Evolutionary conservation across 2,329 filamentous ascomycete genomes (phyloP), one percentile per base, ranked within the genome.

Genomic region (Ophiostoma ips): DNA sequence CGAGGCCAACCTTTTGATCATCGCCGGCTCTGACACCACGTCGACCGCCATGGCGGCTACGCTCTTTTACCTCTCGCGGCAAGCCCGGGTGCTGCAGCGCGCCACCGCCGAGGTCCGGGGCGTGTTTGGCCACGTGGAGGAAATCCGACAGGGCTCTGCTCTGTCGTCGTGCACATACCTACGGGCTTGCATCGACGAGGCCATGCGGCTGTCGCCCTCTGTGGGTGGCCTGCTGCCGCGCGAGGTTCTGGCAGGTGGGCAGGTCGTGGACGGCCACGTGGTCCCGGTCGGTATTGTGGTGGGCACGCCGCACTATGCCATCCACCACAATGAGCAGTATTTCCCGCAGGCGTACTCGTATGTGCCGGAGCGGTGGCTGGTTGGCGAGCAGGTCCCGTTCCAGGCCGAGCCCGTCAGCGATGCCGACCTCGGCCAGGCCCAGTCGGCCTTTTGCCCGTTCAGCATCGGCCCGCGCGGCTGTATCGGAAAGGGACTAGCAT

Each of bases 401-500:
- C 19, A 9, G 62, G 59, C 28, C 52, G 48, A 15, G 50, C 57
- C 61, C 30, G 70, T 71, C 1, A 72, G 66, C 5, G 71, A 73
- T 51, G 69, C 71, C 2, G 73, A 77, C 48, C 66, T 77, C 2
- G 66, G 70, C 3, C 59, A 68, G 5, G 81, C 83, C 2, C 75
- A 82, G 47, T 72, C 71, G 33, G 84, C 84, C 0, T 90, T 85
- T 64, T 87, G 81, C 55, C 83, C 86, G 2, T 87, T 87, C 58
- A 80, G 75, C 43, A 68, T 85, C 54, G 83, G 83, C 0, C 78
- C 81, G 0, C 68, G 83, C 11, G 81, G 81, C 2, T 87, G 83
- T 59, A 84, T 87, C 50, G 83, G 83, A 0, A 86, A 85, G 69
- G 73, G 74, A 0, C 64, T 84, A 41, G 81, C 81, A 2, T 83